Conservation (phyloP, 371 early-diverging fungal genomes). For the Mucor sp. region DNA sequence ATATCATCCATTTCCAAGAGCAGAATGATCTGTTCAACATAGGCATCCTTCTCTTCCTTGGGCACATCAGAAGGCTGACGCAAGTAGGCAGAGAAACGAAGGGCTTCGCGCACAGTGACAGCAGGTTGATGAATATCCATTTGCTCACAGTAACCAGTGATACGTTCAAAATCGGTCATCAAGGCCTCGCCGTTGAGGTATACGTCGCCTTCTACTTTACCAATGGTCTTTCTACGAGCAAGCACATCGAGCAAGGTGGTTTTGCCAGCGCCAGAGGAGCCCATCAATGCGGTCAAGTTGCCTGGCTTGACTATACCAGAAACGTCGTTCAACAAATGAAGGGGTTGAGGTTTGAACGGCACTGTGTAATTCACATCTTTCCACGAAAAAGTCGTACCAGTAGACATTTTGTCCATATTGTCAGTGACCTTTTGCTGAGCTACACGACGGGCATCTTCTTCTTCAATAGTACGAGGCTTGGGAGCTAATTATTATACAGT, state of each 20-base stretch:
- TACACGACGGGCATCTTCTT: conserved; percentile 32
- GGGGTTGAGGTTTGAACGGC: conserved; percentile 48
- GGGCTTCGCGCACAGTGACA: conserved; percentile 61
- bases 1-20: conserved; percentile 59
- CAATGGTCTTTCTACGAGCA: conserved; percentile 77
- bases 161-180: conserved; percentile 63
- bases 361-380: conserved; percentile 56
- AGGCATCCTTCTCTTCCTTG: conserved; percentile 53
- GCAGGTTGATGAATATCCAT: conserved; percentile 76
- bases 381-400: conserved; percentile 60
- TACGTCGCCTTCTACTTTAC: conserved; percentile 69
- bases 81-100: conserved; percentile 66
- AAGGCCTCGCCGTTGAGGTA: conserved; percentile 56
- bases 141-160: conserved; percentile 84
- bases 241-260: conserved; percentile 85
- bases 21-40: conserved; percentile 63
- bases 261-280: conserved; percentile 88
- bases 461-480: conserved; percentile 28
- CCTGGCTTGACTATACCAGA: conserved; percentile 63
- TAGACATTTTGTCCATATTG: conserved; percentile 36
- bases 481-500: conserved; percentile 15
- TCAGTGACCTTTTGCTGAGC: conserved; percentile 27
- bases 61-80: conserved; percentile 58
- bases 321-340: conserved; percentile 54
- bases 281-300: conserved; percentile 77